Conservation (phyloP, 2,329 filamentous ascomycete species). For the Akanthomyces muscarius region DNA sequence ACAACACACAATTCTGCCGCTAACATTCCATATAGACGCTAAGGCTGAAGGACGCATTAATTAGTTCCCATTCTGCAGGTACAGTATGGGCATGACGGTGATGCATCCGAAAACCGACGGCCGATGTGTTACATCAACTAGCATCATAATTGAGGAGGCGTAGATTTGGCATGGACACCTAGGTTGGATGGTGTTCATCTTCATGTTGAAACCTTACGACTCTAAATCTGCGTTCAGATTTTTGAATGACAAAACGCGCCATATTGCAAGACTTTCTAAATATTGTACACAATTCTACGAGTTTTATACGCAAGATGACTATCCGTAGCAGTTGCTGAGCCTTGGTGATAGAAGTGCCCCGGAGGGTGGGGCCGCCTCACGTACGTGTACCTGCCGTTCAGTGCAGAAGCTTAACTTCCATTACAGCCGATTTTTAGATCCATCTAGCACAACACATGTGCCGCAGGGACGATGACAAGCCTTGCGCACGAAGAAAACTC, state of each 20-base stretch:
- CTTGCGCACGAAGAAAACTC: constrained; percentile 25
- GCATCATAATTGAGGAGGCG: background rate
- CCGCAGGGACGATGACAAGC: background rate
- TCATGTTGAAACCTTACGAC: background rate
- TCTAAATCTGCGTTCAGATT: background rate
- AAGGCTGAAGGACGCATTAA: constrained; percentile 16
- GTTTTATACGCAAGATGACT: background rate
- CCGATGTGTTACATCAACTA: background rate
- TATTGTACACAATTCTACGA: background rate
- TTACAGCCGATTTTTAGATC: background rate
- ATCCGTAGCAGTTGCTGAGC: background rate
- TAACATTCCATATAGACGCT: constrained; percentile 1
- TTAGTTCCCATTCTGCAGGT: constrained; percentile 13
- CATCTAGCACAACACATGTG: background rate
- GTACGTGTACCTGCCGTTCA: background rate
- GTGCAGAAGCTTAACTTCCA: background rate
- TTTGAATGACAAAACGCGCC: constrained; percentile 3
- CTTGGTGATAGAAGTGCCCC: no score
- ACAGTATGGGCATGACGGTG: constrained; percentile 5
- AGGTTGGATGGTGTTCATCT: background rate
- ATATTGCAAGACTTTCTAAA: background rate
- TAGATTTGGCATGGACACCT: constrained; percentile 2
- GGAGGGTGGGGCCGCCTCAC: background rate
- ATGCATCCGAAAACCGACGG: background rate
- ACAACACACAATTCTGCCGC: background rate